Evolutionary conservation across 305 asterid genomes (phyloP).

Genomic region (Fraxinus ornus): DNA sequence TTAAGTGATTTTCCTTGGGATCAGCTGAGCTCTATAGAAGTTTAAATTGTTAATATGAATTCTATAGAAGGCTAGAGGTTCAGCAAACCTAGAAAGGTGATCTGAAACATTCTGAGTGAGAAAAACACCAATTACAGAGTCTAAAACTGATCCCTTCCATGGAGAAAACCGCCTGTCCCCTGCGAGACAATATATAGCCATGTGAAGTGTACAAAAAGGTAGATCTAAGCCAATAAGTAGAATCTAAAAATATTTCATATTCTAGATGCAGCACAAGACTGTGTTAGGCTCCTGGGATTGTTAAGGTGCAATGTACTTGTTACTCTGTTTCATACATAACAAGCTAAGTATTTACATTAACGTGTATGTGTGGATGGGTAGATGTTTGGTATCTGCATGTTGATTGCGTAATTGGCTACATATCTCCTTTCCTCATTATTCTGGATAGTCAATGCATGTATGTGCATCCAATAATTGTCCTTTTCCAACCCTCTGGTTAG

Average conservation of each 20-base stretch:
- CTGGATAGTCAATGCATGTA: neutral
- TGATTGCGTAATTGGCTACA: neutral
- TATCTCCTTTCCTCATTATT: neutral
- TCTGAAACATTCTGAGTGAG: slow-evolving; percentile 42
- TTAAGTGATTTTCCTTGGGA: slow-evolving; percentile 1
- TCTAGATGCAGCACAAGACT: neutral
- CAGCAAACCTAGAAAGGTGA: slow-evolving; percentile 88
- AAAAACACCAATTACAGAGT: neutral
- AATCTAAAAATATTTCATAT: neutral
- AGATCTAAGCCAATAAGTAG: neutral
- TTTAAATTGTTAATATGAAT: slow-evolving; percentile 2
- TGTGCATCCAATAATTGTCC: neutral
- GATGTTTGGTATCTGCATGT: neutral
- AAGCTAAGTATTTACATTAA: neutral
- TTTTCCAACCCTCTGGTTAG: neutral
- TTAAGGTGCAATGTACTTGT: neutral
- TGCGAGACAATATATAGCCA: neutral
- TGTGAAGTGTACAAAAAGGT: neutral
- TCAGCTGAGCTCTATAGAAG: slow-evolving; percentile 11
- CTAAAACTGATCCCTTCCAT: neutral
- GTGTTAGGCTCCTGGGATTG: neutral
- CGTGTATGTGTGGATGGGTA: neutral
- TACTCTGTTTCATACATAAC: neutral
- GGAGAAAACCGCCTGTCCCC: neutral
- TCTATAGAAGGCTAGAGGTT: slow-evolving; percentile 3